phyloP scores from a whole-genome alignment of 2,329 filamentous ascomycete species.

The Claviceps sp. region DNA sequence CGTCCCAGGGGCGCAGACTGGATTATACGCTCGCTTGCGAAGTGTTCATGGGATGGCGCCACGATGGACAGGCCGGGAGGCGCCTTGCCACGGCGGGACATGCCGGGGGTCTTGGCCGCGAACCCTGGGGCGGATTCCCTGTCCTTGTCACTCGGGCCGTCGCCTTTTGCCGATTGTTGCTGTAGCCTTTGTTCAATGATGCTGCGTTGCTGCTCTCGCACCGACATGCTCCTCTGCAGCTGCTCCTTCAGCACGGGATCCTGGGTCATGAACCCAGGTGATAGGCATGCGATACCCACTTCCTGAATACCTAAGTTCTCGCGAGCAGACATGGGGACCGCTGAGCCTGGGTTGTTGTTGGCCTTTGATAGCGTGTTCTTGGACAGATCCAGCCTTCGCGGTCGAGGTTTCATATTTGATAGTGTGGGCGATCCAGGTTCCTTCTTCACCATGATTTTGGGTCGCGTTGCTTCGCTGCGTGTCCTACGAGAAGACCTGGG shows the following conservation, averaged over 20 bases:
- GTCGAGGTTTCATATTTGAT: constrained; percentile 54
- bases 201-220: constrained; percentile 83
- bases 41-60: constrained; percentile 83
- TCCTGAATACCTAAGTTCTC: constrained; percentile 78
- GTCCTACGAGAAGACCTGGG: constrained; percentile 15
- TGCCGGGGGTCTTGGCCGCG: constrained; percentile 57
- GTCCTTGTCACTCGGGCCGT: constrained; percentile 47
- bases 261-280: constrained; percentile 89
- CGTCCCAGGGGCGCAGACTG: constrained; percentile 92
- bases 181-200: constrained; percentile 89
- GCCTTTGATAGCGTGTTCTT: constrained; percentile 41
- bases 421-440: constrained; percentile 82
- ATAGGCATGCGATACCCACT: constrained; percentile 85
- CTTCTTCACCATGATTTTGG: constrained; percentile 91
- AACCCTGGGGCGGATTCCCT: constrained; percentile 33
- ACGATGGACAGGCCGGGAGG: constrained; percentile 88
- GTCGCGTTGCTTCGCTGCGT: constrained; percentile 34
- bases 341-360: constrained; percentile 42
- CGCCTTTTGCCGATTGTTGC: constrained; percentile 71
- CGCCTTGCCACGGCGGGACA: constrained; percentile 62
- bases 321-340: constrained; percentile 65
- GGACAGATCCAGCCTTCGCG: constrained; percentile 57
- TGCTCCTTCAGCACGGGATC: constrained; percentile 96
- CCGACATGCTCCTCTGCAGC: constrained; percentile 82
- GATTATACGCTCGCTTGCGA: constrained; percentile 87